These are phyloP conservation scores for Russula vinacea DNA, from an alignment of 768 basidiomycete species.

Conservation along the genomic window DNA sequence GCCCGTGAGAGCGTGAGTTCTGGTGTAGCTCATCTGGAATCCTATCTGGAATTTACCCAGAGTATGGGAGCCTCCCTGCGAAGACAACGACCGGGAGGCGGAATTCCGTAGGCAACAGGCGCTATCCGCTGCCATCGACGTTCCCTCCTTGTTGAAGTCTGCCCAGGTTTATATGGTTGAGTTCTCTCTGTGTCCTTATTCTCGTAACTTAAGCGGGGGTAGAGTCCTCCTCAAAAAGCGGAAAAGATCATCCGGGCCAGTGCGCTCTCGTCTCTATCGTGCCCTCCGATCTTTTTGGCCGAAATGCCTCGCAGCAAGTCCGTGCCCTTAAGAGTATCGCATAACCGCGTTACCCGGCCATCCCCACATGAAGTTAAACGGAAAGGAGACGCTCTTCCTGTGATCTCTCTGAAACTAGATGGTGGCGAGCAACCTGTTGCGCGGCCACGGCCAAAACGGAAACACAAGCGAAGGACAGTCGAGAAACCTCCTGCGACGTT, in stretches of 20 bases:
- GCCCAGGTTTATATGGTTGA: conserved; percentile 30
- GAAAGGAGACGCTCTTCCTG: conserved; percentile 12
- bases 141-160: conserved; percentile 33
- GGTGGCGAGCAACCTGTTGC: neutral
- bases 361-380: conserved; percentile 21
- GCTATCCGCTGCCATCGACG: conserved; percentile 35
- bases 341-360: neutral
- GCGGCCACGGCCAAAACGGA: conserved; percentile 1
- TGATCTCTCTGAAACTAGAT: neutral
- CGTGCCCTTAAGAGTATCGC: neutral
- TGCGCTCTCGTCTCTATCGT: neutral
- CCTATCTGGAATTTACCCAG: conserved; percentile 24
- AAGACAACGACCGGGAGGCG: conserved; percentile 36
- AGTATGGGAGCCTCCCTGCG: conserved; percentile 33
- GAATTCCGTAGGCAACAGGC: conserved; percentile 33
- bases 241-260: conserved; percentile 18
- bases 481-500: conserved; percentile 31
- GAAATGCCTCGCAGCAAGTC: conserved; percentile 7
- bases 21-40: neutral
- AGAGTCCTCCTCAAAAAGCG: conserved; percentile 12
- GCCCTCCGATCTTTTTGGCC: conserved; percentile 15
- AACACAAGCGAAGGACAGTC: conserved; percentile 18
- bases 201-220: neutral
- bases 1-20: conserved; percentile 18
- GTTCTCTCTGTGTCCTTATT: conserved; percentile 9